These are phyloP conservation scores for Suillus americanus DNA, from an alignment of 768 basidiomycete species.

Conservation along the genomic window DNA sequence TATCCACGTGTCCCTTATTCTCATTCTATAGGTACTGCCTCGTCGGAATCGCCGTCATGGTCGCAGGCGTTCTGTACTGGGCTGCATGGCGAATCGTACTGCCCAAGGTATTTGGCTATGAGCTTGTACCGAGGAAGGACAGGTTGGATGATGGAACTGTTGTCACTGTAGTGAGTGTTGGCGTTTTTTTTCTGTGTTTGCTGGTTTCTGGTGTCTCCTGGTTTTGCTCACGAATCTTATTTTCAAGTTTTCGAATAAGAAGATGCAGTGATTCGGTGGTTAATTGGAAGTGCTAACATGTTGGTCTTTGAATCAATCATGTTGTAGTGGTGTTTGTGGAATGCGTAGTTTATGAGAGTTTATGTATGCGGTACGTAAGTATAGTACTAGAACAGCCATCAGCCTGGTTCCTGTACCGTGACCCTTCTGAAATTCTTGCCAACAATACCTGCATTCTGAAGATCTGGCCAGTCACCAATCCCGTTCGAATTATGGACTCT, in stretches of 20 bases:
- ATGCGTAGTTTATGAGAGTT: too few species aligned
- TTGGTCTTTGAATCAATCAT: background rate
- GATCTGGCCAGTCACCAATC: too few species aligned
- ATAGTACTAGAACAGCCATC: too few species aligned
- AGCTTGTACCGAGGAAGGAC: constrained; percentile 48
- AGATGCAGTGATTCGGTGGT: background rate
- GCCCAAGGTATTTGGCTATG: constrained; percentile 48
- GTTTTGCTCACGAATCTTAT: background rate
- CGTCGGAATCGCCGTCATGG: constrained; percentile 50
- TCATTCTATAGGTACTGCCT: constrained; percentile 43
- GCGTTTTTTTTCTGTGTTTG: background rate
- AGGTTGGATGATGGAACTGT: constrained; percentile 51
- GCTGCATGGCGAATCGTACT: constrained; percentile 50
- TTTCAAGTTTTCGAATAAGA: constrained; percentile 11
- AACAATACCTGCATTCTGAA: too few species aligned
- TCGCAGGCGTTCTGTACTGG: constrained; percentile 52
- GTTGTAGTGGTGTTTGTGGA: background rate
- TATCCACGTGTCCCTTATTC: background rate
- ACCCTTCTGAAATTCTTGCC: too few species aligned
- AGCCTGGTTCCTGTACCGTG: too few species aligned
- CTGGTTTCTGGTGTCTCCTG: background rate
- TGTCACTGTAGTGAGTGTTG: constrained; percentile 46
- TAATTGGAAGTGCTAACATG: background rate
- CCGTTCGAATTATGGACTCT: too few species aligned
- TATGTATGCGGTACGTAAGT: too few species aligned